Percentiles rank a stretch among this genome's conserved stretches.
Evolutionary conservation across 2,329 filamentous ascomycete species (phyloP).

Genomic region (Apiospora phragmitis): DNA sequence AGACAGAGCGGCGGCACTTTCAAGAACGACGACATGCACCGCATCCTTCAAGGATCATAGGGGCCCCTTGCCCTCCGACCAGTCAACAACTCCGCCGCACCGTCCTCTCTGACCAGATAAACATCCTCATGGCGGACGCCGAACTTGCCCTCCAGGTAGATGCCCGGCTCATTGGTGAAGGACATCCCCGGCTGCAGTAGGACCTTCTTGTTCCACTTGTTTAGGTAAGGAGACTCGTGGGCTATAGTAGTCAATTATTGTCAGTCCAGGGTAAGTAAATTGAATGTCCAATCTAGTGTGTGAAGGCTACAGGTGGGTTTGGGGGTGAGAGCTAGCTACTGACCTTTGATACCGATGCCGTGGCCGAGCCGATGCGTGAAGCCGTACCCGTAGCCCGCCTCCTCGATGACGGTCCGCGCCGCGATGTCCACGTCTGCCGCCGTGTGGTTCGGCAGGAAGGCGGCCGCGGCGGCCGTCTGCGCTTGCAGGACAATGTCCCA

Average conservation of each 20-base stretch:
- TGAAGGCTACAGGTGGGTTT: background rate
- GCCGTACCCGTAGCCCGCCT: conserved; percentile 57
- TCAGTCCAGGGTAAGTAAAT: background rate
- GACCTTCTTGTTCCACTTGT: conserved; percentile 56
- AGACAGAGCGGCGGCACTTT: background rate
- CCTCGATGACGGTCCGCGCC: conserved; percentile 55
- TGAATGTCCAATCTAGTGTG: too few relatives aligned
- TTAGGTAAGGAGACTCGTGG: conserved; percentile 64
- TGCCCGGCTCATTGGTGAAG: conserved; percentile 64
- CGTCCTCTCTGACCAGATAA: conserved; percentile 54
- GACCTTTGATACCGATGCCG: conserved; percentile 62
- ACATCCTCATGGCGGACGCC: conserved; percentile 65
- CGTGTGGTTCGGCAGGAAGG: conserved; percentile 51
- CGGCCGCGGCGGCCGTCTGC: conserved; percentile 54
- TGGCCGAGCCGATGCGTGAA: conserved; percentile 66
- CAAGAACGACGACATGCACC: too few relatives aligned
- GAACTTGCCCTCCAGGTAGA: conserved; percentile 61
- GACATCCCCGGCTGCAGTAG: conserved; percentile 57
- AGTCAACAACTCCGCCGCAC: conserved; percentile 55
- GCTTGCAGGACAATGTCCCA: conserved; percentile 65
- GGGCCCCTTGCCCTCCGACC: conserved; percentile 51
- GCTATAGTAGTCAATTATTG: conserved; percentile 34
- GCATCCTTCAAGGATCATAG: conserved; percentile 45
- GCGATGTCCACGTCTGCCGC: conserved; percentile 63
- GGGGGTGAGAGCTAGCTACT: too few relatives aligned